These are phyloP conservation scores for Phaeodactylum tricornutum DNA, from an alignment of 108 stramenopile species.

Conservation along the genomic window DNA sequence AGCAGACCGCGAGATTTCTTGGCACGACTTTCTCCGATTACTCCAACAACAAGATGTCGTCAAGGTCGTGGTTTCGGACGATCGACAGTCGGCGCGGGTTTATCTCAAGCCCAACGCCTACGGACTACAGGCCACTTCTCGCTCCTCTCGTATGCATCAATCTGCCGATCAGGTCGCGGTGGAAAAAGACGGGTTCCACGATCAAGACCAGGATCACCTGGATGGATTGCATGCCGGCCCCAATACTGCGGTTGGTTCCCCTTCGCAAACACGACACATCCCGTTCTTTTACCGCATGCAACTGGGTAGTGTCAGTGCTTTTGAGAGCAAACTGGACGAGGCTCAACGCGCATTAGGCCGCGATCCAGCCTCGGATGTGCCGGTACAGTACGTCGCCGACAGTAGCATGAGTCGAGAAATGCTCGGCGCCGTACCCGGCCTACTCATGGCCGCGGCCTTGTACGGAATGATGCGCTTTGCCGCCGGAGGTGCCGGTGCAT, in stretches of 20 bases:
- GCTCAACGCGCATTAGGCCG: slow-evolving; percentile 85
- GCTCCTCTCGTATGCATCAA: background rate
- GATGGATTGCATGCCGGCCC: slow-evolving; percentile 1
- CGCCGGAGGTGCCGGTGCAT: slow-evolving; percentile 59
- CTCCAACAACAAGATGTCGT: slow-evolving; percentile 7
- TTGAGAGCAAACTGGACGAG: slow-evolving; percentile 91
- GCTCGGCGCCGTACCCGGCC: slow-evolving; percentile 54
- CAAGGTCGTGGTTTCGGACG: slow-evolving; percentile 10
- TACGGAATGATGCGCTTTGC: slow-evolving; percentile 68
- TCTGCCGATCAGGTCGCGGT: background rate
- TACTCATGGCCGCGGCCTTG: slow-evolving; percentile 69
- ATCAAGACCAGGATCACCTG: background rate
- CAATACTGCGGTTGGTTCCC: background rate
- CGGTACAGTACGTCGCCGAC: slow-evolving; percentile 90
- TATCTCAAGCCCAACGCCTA: background rate
- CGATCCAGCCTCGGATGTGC: slow-evolving; percentile 64
- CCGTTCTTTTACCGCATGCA: slow-evolving; percentile 77
- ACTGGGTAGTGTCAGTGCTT: slow-evolving; percentile 93
- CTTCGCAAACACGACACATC: slow-evolving; percentile 8
- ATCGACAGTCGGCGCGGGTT: slow-evolving; percentile 3
- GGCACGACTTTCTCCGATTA: slow-evolving; percentile 9
- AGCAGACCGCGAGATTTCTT: slow-evolving; percentile 4
- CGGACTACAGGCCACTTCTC: background rate
- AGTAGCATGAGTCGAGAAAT: slow-evolving; percentile 73
- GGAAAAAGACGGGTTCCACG: background rate